Evolutionary conservation across 805 yeast species (phyloP), one percentile per base, ranked within the genome.

Genomic region (Pachysolen tannophilus): DNA sequence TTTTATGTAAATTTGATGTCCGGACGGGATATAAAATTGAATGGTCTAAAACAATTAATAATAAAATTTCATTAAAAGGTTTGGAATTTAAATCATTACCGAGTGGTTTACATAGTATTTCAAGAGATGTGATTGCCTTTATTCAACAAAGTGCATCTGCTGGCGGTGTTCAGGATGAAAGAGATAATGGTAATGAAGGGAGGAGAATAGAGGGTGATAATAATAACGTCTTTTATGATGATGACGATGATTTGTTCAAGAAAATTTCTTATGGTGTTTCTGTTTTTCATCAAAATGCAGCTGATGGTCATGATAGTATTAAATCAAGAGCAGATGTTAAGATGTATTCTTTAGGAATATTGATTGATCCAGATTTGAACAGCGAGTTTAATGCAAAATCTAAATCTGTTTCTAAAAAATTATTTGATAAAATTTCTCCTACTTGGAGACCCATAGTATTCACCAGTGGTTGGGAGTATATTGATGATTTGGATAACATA

Each of bases 1-100:
- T 68, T 43, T 52, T 75, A 9, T 64, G 71, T 2, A 62, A 70
- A 43, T 75, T 75, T 46, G 75, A 75, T 45, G 69, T 68, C 11
- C 63, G 63, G 23, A 51, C 61, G 1, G 82, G 82, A 1, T 65
- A 70, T 43, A 66, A 60, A 33, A 42, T 69, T 25, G 61, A 58
- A 35, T 70, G 77, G 76, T 53, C 58, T 39, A 48, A 54, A 28
- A 48, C 52, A 1, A 32, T 49, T 6, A 56, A 55, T 28, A 48
- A 51, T 3, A 20, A 43, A 8, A 39, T 50, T 11, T 42, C 61
- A 0, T 46, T 73, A 18, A 53, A 61, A 20, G 67, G 69, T 9
- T 48, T 79, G 3, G 87, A 80, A 52, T 79, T 67, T 55, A 72
- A 75, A 43, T 61, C 78, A n/a, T 55, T 80, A 29, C 87, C 87